Percentiles rank a stretch among this genome's conserved stretches.
Evolutionary conservation across 352 stramenopile species (phyloP).

Genomic region (Phytopythium oedochilum): DNA sequence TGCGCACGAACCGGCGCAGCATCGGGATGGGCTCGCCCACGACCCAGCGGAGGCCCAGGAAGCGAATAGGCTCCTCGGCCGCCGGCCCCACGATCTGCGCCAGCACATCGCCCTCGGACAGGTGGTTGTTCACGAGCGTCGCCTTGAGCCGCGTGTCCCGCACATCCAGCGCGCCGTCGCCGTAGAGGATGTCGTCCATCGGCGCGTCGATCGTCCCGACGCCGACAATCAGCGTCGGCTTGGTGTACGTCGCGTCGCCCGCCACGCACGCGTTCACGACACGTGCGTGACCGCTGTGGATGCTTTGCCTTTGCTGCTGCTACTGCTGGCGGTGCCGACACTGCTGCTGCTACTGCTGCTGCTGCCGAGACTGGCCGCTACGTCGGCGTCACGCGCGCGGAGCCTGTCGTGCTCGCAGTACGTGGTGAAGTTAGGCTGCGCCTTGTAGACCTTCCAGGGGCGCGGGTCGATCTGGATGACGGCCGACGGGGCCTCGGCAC

Average conservation of each 20-base stretch:
- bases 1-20: constrained; percentile 24
- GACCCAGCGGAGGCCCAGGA: constrained; percentile 37
- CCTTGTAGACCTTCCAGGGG: constrained; percentile 27
- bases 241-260: too few species aligned
- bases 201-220: constrained; percentile 42
- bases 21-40: constrained; percentile 15
- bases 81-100: constrained; percentile 25
- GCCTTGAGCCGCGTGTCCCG: constrained; percentile 24
- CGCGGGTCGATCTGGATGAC: constrained; percentile 19
- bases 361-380: background rate
- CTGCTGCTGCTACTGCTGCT: background rate
- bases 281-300: constrained; percentile 23
- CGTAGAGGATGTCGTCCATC: constrained; percentile 43
- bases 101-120: constrained; percentile 29
- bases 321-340: background rate
- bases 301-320: constrained; percentile 9
- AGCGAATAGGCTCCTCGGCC: constrained; percentile 37
- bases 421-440: constrained; percentile 24
- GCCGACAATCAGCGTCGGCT: constrained; percentile 28
- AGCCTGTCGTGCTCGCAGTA: constrained; percentile 8
- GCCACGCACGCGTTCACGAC: constrained; percentile 23
- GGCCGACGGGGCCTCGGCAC: background rate
- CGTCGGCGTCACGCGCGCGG: background rate
- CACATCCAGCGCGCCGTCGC: constrained; percentile 22
- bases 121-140: constrained; percentile 29